Percentiles rank a stretch among this genome's conserved stretches.
Evolutionary conservation across 371 early-diverging fungal species (phyloP).

Genomic region (Mortierella sp.): DNA sequence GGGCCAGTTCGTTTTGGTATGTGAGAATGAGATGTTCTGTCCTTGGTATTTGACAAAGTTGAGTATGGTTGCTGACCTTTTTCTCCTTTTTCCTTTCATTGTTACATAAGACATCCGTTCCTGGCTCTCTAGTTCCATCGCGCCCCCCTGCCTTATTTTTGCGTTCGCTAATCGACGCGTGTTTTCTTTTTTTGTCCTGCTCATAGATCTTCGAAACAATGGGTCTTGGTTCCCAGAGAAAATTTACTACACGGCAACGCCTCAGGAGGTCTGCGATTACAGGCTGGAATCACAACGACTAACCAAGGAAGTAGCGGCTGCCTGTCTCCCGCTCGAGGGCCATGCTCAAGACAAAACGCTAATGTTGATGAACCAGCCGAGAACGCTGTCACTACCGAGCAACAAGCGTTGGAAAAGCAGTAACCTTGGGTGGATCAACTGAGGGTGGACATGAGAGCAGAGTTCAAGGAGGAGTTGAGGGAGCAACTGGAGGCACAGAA

Average conservation of each 20-base stretch:
- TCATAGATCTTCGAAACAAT: no score
- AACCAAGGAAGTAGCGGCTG: background rate
- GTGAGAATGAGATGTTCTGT: background rate
- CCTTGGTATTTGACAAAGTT: no score
- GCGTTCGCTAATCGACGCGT: background rate
- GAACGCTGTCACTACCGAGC: background rate
- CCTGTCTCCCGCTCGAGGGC: background rate
- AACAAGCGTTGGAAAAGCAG: no score
- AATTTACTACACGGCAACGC: background rate
- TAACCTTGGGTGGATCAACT: background rate
- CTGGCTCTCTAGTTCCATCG: no score
- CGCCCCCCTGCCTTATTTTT: no score
- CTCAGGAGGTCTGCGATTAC: background rate
- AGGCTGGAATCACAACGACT: background rate
- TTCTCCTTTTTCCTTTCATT: background rate
- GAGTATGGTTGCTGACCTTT: background rate
- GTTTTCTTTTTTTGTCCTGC: background rate
- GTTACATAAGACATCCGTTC: background rate
- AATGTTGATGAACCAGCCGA: background rate
- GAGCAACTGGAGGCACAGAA: background rate
- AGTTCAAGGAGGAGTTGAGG: background rate
- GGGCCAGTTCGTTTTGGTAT: background rate
- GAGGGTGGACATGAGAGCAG: background rate
- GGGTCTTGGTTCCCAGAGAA: background rate
- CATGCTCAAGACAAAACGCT: background rate